These are phyloP conservation scores for Neonectria neomacrospora DNA, from an alignment of 2,329 filamentous ascomycete genomes.

Conservation along the genomic window DNA sequence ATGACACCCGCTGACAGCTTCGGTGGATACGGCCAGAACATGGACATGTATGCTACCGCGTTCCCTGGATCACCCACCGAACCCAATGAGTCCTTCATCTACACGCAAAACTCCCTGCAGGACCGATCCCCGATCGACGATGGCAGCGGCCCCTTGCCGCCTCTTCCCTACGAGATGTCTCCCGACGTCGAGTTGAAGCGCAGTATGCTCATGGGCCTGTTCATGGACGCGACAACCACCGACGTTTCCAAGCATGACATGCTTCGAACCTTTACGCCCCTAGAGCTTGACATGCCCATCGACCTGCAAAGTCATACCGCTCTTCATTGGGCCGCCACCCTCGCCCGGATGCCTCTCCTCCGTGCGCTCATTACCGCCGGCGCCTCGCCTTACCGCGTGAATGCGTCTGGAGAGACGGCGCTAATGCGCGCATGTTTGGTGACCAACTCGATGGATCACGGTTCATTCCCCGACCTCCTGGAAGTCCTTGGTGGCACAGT, in stretches of 20 bases:
- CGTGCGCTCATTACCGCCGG: constrained; percentile 84
- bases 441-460: constrained; percentile 92
- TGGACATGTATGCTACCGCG: constrained; percentile 58
- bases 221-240: constrained; percentile 77
- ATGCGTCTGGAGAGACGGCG: constrained; percentile 89
- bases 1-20: constrained; percentile 69
- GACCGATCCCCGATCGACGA: constrained; percentile 59
- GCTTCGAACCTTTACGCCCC: constrained; percentile 77
- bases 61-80: constrained; percentile 81
- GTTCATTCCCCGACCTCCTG: constrained; percentile 88
- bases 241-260: constrained; percentile 81
- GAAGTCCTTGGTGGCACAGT: constrained; percentile 91
- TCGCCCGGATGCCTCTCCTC: constrained; percentile 85
- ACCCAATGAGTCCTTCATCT: constrained; percentile 82
- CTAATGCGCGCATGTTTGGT: constrained; percentile 93
- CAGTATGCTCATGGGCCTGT: constrained; percentile 82
- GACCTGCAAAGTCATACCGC: constrained; percentile 91
- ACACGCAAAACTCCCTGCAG: constrained; percentile 62
- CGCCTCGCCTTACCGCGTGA: constrained; percentile 88
- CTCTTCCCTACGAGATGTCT: constrained; percentile 69
- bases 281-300: constrained; percentile 91
- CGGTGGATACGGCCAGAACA: constrained; percentile 61
- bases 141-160: constrained; percentile 69
- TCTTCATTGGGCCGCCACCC: constrained; percentile 94
- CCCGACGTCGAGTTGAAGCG: constrained; percentile 82